These are phyloP conservation scores for Begonia loranthoides DNA, from an alignment of 306 rosid species.

Conservation along the genomic window DNA sequence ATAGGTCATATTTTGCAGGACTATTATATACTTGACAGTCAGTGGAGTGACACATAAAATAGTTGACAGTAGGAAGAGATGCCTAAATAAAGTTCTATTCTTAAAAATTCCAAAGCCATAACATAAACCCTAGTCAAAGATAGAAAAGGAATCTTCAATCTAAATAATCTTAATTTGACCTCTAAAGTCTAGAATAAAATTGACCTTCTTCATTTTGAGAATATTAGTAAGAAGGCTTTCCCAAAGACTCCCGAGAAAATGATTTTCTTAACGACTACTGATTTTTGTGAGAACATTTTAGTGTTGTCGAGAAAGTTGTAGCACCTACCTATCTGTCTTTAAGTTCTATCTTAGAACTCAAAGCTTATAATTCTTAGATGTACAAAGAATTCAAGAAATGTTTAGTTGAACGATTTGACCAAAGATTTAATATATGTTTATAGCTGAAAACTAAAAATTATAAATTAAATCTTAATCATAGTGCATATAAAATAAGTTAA, in stretches of 20 bases:
- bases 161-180: slow-evolving; percentile 11
- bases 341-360: too few relatives aligned
- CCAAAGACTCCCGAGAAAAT: neutral
- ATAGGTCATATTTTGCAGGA: slow-evolving; percentile 6
- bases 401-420: too few relatives aligned
- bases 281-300: too few relatives aligned
- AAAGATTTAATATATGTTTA: too few relatives aligned
- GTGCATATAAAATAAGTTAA: too few relatives aligned
- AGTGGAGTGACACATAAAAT: neutral
- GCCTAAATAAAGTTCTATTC: slow-evolving; percentile 17
- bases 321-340: too few relatives aligned
- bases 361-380: too few relatives aligned
- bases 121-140: slow-evolving; percentile 9
- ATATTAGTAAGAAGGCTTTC: neutral
- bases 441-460: too few relatives aligned
- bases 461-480: too few relatives aligned
- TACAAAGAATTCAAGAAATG: too few relatives aligned
- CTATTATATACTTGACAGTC: slow-evolving; percentile 3
- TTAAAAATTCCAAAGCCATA: slow-evolving; percentile 13
- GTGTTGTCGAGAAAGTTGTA: too few relatives aligned
- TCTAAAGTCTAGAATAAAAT: neutral
- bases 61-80: slow-evolving; percentile 21
- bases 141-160: neutral
- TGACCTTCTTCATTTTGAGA: neutral
- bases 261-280: neutral